Evolutionary conservation across 176 grass and related monocot species (phyloP), one percentile per base, ranked within the genome.

Genomic region (Carex myosuroides): DNA sequence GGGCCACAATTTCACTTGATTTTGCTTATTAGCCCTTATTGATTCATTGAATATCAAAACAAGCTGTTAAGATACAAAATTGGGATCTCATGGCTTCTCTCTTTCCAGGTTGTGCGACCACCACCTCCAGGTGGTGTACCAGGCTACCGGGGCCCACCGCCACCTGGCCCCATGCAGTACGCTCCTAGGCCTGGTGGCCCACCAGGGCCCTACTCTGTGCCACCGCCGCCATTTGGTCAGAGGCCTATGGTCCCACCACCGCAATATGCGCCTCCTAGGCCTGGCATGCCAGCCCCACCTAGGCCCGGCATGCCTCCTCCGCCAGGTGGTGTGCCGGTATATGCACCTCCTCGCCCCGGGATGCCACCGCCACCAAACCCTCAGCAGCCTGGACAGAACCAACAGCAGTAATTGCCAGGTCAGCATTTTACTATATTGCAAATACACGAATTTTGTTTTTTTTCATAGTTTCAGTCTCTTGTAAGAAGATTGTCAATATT

Each of bases 241-340:
- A 89, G 89, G 35, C 92, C 90, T 3, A 92, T 93, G 89, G 89
- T 90, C 9, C 87, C 87, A 16, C 87, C 83, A 0, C 91, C 88
- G 0, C 91, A 86, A 20, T 88, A 82, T 54, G 66, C 81, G 21
- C 56, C 81, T 35, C 81, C 81, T 46, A 92, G 92, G 86, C 91
- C 91, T 14, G 94, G 88, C 22, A 97, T 97, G 94, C 88, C 85
- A 2, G 84, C 85, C 2, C 91, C 91, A 0, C 93, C 93, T 1
- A 91, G 93, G 61, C 96, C 94, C 0, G 92, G 93, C 20, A 99
- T 99, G 96, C 88, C 93, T 12, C 84, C 79, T 17, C 88, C 88
- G 8, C 85, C 85, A 52, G 85, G 85, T 22, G 69, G 56, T 10
- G 70, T 79, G 0, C 89, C 89, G 1, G 79, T 91, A 13, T 98